A percentile compares a stretch with the other conserved stretches of the same genome.
phyloP scores from a whole-genome alignment of 768 basidiomycete genomes.

The Rhodotorula toruloides region DNA sequence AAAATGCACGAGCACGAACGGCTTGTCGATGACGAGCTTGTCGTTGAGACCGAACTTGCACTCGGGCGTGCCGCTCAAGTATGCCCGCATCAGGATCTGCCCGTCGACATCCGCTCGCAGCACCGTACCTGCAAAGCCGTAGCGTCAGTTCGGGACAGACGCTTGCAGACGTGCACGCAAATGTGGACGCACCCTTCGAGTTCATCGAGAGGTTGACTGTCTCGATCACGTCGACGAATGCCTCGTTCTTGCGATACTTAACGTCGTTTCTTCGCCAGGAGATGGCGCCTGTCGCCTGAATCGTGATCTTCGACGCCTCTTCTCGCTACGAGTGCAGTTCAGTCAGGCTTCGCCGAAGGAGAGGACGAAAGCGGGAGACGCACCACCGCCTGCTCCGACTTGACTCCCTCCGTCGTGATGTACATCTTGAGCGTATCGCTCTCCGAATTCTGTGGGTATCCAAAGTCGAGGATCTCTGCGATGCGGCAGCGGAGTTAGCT shows the following conservation, averaged over 20 bases:
- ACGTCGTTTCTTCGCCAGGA: conserved; percentile 94
- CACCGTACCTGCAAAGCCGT: conserved; percentile 60
- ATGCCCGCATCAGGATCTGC: conserved; percentile 96
- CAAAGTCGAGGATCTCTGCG: conserved; percentile 96
- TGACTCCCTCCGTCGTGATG: conserved; percentile 94
- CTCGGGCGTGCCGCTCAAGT: conserved; percentile 91
- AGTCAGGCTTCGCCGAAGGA: not conserved
- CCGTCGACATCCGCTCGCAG: conserved; percentile 96
- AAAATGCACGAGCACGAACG: conserved; percentile 47
- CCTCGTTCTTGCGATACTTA: conserved; percentile 99
- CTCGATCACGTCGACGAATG: conserved; percentile 99
- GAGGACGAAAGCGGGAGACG: conserved; percentile 43
- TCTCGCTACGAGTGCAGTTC: conserved; percentile 57
- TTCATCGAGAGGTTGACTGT: conserved; percentile 95
- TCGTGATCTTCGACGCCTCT: conserved; percentile 93
- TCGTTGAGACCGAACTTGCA: conserved; percentile 99
- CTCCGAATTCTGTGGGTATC: conserved; percentile 98
- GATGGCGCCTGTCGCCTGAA: conserved; percentile 91
- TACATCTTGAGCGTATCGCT: conserved; percentile 95
- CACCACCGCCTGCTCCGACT: conserved; percentile 77
- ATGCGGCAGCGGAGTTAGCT: not conserved
- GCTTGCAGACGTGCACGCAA: too few relatives aligned
- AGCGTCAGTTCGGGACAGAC: too few relatives aligned
- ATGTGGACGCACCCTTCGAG: conserved; percentile 67
- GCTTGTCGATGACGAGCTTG: conserved; percentile 84